phyloP scores from a whole-genome alignment of 129 eudicot species.

The Artemisia tridentata region DNA sequence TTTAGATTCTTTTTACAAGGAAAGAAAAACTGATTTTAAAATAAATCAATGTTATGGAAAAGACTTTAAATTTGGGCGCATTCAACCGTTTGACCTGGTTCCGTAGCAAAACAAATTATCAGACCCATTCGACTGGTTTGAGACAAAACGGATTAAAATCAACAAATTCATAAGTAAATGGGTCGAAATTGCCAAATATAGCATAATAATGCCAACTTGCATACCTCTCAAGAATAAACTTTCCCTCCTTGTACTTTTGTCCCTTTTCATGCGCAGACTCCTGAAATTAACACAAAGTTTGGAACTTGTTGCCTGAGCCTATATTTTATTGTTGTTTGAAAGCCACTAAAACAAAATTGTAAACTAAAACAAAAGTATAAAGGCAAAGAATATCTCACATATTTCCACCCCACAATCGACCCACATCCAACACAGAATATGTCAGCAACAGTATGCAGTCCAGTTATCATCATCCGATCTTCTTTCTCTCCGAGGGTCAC shows the following conservation, averaged over 20 bases:
- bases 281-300: conserved; percentile 33
- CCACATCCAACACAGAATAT: conserved; percentile 90
- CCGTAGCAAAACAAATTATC: too few species aligned
- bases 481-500: conserved; percentile 72
- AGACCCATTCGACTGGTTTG: too few species aligned
- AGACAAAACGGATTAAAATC: too few species aligned
- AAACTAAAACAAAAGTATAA: not conserved
- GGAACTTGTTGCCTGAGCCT: not conserved
- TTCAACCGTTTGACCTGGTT: too few species aligned
- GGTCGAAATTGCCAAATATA: too few species aligned
- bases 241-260: conserved; percentile 85
- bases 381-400: conserved; percentile 40
- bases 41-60: too few species aligned
- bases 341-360: not conserved
- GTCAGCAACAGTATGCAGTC: conserved; percentile 78
- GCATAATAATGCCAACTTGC: too few species aligned
- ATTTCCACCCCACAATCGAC: conserved; percentile 83
- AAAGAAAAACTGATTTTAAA: too few species aligned
- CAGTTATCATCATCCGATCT: conserved; percentile 86
- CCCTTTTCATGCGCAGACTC: conserved; percentile 61
- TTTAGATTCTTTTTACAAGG: too few species aligned
- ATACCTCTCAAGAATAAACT: too few species aligned
- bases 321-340: not conserved
- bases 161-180: too few species aligned
- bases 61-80: too few species aligned